Evolutionary conservation across 495 filamentous ascomycete genomes (phyloP), one percentile per base, ranked within the genome.

Genomic region (Platismatia glauca): DNA sequence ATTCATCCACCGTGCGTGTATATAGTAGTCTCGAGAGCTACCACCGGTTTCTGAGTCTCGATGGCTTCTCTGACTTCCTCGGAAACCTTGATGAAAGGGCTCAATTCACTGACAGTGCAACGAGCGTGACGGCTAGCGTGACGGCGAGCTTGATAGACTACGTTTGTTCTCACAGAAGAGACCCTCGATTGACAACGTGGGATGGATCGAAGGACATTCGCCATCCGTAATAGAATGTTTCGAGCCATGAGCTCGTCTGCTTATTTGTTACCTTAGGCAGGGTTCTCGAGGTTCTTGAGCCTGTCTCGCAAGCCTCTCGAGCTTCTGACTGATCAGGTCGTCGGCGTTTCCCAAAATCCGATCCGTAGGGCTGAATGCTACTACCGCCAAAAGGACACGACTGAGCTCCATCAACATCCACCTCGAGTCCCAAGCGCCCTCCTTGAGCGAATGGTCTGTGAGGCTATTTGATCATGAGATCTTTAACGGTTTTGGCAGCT

Each of bases 11-110:
- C 86, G 73, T 90, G 87, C 20, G 87, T 90, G 65, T 89, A 88
- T 46, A 98, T 97, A 3, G 94, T 95, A 3, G 89, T 87, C 73
- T 98, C 94, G 13, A 98, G 80, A 38, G 94, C 92, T 16, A 98
- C 92, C 11, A 97, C 85, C 3, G 94, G 93, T 50, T 81, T 82
- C 55, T 85, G 83, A 24, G 82, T 78, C 22, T 82, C 75, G 31
- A 97, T 64, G 56, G 92, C 94, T 67, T 87, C 83, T 46, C 77
- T 79, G 18, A 98, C 86, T 71, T 97, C 92, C 64, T 89, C 84
- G 9, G 91, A 95, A 61, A 97, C 75, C 57, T 78, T 78, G 60
- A 96, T 79, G 68, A 89, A 83, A 56, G 75, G 79, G 69, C 77
- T 82, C 58, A 71, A 63, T 20, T 68, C 9, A 59, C 6, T 0